Evolutionary conservation across 805 yeast species (phyloP), one percentile per base, ranked within the genome.

Genomic region (Metschnikowia orientalis): DNA sequence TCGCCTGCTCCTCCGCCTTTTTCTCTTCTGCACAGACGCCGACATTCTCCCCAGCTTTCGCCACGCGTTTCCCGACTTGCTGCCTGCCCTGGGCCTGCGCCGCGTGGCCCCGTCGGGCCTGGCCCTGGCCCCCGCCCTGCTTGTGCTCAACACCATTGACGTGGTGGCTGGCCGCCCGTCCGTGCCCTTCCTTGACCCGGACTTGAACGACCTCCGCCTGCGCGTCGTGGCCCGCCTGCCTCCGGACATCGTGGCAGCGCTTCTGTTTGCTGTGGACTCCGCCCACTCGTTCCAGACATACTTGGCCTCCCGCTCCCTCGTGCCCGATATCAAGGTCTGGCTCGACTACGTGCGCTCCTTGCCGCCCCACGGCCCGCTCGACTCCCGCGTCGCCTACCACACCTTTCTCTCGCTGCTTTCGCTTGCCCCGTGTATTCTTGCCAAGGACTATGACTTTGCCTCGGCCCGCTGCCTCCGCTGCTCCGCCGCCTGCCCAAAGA

Each of bases 391-490:
- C 6, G 34, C 51, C 6, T 33, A 53, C 13, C 52, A 55, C 35
- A 45, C 67, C 0, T 35, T 65, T 4, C 48, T 71, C 8, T 57
- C 67, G 8, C 56, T 71, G 2, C 35, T 73, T 17, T 69, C 73
- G 6, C 48, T 57, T 26, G 59, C 62, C 30, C 63, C 72, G 4
- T 73, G 79, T 44, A 28, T 70, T n/a, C 30, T 60, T 1, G 53
- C 55, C 16, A 56, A 50, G 2, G 69, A 69, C 36, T 67, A 42
- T 35, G 56, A 69, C 37, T 48, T 44, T 22, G 35, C 40, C 5
- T 32, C 54, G 0, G 41, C 42, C 3, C 54, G 53, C 12, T 73
- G 80, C 42, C 34, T 34, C 6, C 42, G 45, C 8, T 73, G 79
- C 53, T 67, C 65, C 3, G 42, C 44, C 25, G 37, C 41, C 9